These are phyloP conservation scores for Hanseniaspora gamundiae DNA, from an alignment of 1,139 yeast species.

Conservation along the genomic window DNA sequence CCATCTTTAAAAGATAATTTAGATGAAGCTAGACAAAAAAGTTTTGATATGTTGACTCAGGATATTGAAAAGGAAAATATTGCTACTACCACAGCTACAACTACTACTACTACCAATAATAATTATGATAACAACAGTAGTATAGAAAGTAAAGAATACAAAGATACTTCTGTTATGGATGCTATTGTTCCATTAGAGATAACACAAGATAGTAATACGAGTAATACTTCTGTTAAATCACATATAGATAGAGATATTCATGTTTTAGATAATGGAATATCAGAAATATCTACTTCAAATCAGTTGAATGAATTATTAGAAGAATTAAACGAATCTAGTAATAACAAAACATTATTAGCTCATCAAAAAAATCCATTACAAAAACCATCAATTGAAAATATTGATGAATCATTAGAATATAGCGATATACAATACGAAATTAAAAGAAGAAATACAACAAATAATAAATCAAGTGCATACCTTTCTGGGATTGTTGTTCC, in stretches of 20 bases:
- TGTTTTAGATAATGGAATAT: no score
- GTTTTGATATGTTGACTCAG: slow-evolving; percentile 1
- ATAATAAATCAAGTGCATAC: slow-evolving; percentile 18
- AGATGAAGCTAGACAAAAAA: not conserved
- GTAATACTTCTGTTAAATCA: no score
- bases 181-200: no score
- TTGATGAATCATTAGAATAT: no score
- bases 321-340: not conserved
- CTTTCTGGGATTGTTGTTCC: slow-evolving; percentile 13
- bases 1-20: not conserved
- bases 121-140: no score
- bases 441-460: not conserved
- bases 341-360: not conserved
- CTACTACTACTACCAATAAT: no score
- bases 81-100: not conserved
- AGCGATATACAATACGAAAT: no score
- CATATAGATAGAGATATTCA: no score
- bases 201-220: no score
- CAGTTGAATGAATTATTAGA: not conserved
- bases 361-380: no score
- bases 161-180: not conserved
- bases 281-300: not conserved
- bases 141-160: not conserved
- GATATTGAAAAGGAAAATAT: not conserved
- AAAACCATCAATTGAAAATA: no score